These are phyloP conservation scores for Monilinia fructicola DNA, from an alignment of 2,329 filamentous ascomycete species.

Conservation along the genomic window DNA sequence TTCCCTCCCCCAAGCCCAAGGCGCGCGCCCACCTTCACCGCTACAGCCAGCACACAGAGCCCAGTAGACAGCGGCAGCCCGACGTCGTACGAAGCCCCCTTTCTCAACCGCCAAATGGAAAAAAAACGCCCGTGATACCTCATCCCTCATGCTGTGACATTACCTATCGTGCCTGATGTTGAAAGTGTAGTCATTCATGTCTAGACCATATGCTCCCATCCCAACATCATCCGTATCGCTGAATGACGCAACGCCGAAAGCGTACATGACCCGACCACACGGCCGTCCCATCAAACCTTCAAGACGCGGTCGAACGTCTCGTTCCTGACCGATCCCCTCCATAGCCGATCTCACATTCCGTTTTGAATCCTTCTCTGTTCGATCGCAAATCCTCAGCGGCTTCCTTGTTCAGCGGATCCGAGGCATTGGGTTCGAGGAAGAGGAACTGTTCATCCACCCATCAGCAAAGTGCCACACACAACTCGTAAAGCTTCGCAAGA, in stretches of 20 bases:
- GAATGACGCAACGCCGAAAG: conserved; percentile 1
- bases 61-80: conserved; percentile 3
- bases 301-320: conserved; percentile 76
- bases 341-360: conserved; percentile 84
- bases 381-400: conserved; percentile 87
- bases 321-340: conserved; percentile 72
- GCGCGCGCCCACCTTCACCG: not conserved
- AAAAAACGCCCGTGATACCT: conserved; percentile 39
- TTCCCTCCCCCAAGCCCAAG: not conserved
- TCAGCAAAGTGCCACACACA: conserved; percentile 1
- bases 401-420: conserved; percentile 97
- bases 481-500: no score
- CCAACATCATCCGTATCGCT: conserved; percentile 7
- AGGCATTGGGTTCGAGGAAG: conserved; percentile 96
- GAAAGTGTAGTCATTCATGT: conserved; percentile 33
- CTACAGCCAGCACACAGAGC: conserved; percentile 2
- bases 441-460: conserved; percentile 66
- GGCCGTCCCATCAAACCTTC: conserved; percentile 44
- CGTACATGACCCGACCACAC: conserved; percentile 12
- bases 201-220: conserved; percentile 1
- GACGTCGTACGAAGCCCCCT: not conserved
- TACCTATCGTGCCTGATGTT: conserved; percentile 23
- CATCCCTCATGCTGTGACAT: conserved; percentile 23
- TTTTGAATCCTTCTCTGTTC: conserved; percentile 87
- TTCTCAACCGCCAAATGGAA: conserved; percentile 1